Base-by-base conservation (phyloP, 169 alveolate species). In the Theileria orientalis region DNA sequence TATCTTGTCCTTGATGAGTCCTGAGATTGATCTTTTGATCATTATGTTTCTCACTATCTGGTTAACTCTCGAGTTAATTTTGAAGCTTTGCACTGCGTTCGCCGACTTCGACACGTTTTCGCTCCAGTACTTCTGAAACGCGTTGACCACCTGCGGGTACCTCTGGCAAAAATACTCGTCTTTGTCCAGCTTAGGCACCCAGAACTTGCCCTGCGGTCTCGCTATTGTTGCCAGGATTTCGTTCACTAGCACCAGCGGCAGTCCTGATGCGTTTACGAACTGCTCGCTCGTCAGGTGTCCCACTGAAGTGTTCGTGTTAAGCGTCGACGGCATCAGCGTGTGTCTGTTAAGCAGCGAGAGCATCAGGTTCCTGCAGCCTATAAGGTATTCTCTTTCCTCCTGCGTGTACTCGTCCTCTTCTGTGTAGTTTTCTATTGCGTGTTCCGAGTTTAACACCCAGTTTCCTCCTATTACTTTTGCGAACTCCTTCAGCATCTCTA, bases 381-480 rank as follows among this genome's bases (percentile, higher is more conserved):
- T 33, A 23, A 77, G 69, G 59, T 77, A 77, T 23, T 61, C 61
- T 27, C 79, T 44, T 30, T 77, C 86, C n/a, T 77, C 82, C 16
- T 41, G 62, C 60, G 66, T 72, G 49, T 33, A 77, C 23, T 77
- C 86, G 32, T 77, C 86, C 46, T 77, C 86, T 23, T 63, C 73
- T 21, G 86, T 77, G 35, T 77, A 77, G 60, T 77, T 77, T 8
- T 69, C 66, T 2, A 77, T 77, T 33, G 86, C 86, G 25, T 77
- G 76, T 30, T 69, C 86, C 32, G 86, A 77, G 41, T 82, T 7
- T 67, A 77, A 25, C 21, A 77, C 69, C 86, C 86, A 77, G 73
- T 77, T 77, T 13, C 86, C 86, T 40, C 60, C 79, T 5, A 77
- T 77, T 33, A 29, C 52, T 16, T 72, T 77, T 5, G 82, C 82